Percentiles rank a stretch among this genome's conserved stretches.
Conservation (phyloP, 768 basidiomycete genomes). For the Mycena epipterygia region DNA sequence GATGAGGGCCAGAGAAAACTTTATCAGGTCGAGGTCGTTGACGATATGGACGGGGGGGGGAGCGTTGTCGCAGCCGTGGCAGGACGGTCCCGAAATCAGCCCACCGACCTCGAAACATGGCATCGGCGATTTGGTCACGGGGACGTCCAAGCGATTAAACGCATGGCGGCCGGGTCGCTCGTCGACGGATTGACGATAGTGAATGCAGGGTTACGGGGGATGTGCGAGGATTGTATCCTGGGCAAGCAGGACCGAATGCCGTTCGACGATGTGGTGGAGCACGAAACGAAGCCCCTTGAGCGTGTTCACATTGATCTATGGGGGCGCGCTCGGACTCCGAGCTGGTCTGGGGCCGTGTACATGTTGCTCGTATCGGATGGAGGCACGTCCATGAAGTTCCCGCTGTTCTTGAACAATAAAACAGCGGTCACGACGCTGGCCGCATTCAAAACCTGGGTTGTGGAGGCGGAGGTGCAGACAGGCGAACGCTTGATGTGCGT, state of each 20-base stretch:
- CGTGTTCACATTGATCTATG: constrained; percentile 27
- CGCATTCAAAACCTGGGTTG: constrained; percentile 31
- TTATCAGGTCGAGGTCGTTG: not conserved
- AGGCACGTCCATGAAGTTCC: constrained; percentile 16
- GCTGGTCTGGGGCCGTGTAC: constrained; percentile 33
- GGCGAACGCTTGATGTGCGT: constrained; percentile 26
- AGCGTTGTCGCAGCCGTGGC: constrained; percentile 5
- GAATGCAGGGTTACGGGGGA: not conserved
- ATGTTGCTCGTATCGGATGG: constrained; percentile 38
- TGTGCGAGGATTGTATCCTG: too few relatives aligned
- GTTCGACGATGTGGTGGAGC: constrained; percentile 36
- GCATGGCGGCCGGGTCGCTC: constrained; percentile 24
- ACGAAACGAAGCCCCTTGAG: constrained; percentile 30
- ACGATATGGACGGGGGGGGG: not conserved
- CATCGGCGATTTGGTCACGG: constrained; percentile 44
- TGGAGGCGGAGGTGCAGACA: too few relatives aligned
- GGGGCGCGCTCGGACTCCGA: constrained; percentile 45
- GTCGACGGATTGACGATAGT: constrained; percentile 39
- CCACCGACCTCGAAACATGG: constrained; percentile 38
- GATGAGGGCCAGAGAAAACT: not conserved
- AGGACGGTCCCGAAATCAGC: constrained; percentile 28
- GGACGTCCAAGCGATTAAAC: constrained; percentile 1
- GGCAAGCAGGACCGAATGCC: constrained; percentile 40
- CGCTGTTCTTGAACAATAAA: constrained; percentile 41
- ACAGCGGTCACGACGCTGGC: constrained; percentile 32